A percentile compares a stretch with the other conserved stretches of the same genome.
These are phyloP conservation scores for Hamigera avellanea DNA, from an alignment of 495 filamentous ascomycete species.

Conservation along the genomic window DNA sequence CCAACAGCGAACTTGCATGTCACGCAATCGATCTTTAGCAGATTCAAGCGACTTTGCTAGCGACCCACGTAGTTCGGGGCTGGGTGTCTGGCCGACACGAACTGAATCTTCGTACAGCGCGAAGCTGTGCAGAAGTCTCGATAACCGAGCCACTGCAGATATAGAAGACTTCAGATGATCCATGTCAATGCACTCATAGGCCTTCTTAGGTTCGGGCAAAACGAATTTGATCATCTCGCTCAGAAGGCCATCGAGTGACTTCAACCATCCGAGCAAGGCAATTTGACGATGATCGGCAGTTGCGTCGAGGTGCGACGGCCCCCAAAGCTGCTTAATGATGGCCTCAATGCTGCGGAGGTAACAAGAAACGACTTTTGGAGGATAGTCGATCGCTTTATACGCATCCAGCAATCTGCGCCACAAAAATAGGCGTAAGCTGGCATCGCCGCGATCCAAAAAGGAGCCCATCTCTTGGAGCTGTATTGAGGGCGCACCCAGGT, in stretches of 20 bases:
- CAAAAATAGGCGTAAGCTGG: slow-evolving; percentile 70
- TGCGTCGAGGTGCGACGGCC: slow-evolving; percentile 47
- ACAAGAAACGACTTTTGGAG: slow-evolving; percentile 77
- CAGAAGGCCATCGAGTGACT: slow-evolving; percentile 64
- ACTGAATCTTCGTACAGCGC: slow-evolving; percentile 74
- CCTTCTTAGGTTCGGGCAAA: slow-evolving; percentile 50
- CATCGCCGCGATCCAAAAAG: slow-evolving; percentile 69
- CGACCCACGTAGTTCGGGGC: slow-evolving; percentile 26
- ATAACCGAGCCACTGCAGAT: slow-evolving; percentile 51
- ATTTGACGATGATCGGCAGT: slow-evolving; percentile 50
- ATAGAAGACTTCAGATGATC: slow-evolving; percentile 60
- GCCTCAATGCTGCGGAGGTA: slow-evolving; percentile 74
- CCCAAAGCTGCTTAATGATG: slow-evolving; percentile 61
- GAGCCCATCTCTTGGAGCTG: slow-evolving; percentile 62
- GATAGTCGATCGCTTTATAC: slow-evolving; percentile 71
- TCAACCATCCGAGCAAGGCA: slow-evolving; percentile 61
- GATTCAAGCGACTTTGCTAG: slow-evolving; percentile 35
- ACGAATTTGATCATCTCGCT: slow-evolving; percentile 50
- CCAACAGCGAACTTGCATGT: slow-evolving; percentile 86
- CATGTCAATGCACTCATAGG: slow-evolving; percentile 76
- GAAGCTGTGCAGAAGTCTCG: slow-evolving; percentile 63
- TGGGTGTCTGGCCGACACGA: slow-evolving; percentile 52
- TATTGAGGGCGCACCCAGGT: slow-evolving; percentile 6
- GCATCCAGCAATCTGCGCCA: slow-evolving; percentile 83
- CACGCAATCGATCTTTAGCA: slow-evolving; percentile 63